Evolutionary conservation across 1,284 basidiomycete genomes (phyloP).

Genomic region (Trichosporon faecale): DNA sequence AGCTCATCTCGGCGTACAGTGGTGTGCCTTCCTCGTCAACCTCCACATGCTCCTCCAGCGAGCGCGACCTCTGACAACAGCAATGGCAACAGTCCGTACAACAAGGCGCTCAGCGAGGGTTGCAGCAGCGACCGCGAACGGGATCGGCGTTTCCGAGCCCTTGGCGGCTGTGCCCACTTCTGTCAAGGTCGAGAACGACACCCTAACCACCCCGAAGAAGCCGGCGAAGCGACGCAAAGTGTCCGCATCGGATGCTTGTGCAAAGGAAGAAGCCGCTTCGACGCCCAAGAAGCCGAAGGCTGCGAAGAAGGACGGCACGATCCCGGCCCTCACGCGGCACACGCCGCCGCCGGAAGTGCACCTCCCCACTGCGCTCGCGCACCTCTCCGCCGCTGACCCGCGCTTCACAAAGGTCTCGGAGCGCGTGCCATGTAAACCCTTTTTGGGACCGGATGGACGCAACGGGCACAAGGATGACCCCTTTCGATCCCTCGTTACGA

Average conservation of each 20-base stretch:
- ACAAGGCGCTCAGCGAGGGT: background rate
- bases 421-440: conserved; percentile 39
- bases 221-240: conserved; percentile 9
- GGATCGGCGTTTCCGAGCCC: background rate
- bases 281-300: conserved; percentile 4
- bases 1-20: background rate
- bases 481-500: conserved; percentile 62
- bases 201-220: background rate
- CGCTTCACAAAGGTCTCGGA: conserved; percentile 69
- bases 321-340: background rate
- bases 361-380: conserved; percentile 67
- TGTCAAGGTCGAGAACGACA: background rate
- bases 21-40: background rate
- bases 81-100: background rate
- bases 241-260: background rate
- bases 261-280: background rate
- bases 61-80: background rate
- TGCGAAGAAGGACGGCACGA: background rate
- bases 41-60: background rate
- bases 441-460: conserved; percentile 17
- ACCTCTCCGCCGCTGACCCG: conserved; percentile 65
- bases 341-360: conserved; percentile 57
- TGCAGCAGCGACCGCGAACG: background rate
- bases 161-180: background rate
- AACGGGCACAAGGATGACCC: conserved; percentile 30